A percentile compares a stretch with the other conserved stretches of the same genome.
phyloP scores from a whole-genome alignment of 148 eudicot species.

The Simmondsia chinensis region DNA sequence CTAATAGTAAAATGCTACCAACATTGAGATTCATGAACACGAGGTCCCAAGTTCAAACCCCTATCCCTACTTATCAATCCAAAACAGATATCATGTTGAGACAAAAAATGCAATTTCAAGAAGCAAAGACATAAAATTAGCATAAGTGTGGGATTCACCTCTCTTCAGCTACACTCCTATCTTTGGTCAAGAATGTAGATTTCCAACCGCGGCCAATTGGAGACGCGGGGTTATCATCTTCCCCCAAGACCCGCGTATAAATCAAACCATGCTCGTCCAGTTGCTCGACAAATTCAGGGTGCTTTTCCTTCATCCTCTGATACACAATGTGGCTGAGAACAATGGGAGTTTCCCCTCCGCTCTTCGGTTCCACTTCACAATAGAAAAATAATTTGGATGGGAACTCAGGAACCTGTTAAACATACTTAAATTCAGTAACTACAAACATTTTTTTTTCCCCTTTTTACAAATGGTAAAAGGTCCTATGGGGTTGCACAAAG shows the following conservation, averaged over 20 bases:
- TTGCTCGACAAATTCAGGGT: slow-evolving; percentile 64
- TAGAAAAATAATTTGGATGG: slow-evolving; percentile 86
- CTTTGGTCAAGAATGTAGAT: slow-evolving; percentile 69
- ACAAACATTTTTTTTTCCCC: no score
- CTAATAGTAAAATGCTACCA: no score
- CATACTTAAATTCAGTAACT: not conserved
- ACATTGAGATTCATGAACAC: no score
- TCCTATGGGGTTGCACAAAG: no score
- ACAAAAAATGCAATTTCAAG: not conserved
- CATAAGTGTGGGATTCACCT: no score
- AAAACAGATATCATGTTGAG: not conserved
- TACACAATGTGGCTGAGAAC: slow-evolving; percentile 87
- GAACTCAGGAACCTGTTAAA: slow-evolving; percentile 62
- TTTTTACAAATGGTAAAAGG: no score
- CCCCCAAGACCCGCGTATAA: slow-evolving; percentile 73
- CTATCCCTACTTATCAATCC: no score
- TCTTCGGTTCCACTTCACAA: slow-evolving; percentile 76
- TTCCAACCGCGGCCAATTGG: slow-evolving; percentile 93
- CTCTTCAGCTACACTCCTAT: slow-evolving; percentile 64
- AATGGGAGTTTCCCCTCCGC: slow-evolving; percentile 91
- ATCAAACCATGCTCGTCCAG: slow-evolving; percentile 70
- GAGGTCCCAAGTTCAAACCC: no score
- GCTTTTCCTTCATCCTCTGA: slow-evolving; percentile 63
- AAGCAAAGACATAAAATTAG: not conserved
- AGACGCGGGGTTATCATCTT: slow-evolving; percentile 72